Conservation (phyloP, 345 rosid species). For the Noccaea bulbosa region DNA sequence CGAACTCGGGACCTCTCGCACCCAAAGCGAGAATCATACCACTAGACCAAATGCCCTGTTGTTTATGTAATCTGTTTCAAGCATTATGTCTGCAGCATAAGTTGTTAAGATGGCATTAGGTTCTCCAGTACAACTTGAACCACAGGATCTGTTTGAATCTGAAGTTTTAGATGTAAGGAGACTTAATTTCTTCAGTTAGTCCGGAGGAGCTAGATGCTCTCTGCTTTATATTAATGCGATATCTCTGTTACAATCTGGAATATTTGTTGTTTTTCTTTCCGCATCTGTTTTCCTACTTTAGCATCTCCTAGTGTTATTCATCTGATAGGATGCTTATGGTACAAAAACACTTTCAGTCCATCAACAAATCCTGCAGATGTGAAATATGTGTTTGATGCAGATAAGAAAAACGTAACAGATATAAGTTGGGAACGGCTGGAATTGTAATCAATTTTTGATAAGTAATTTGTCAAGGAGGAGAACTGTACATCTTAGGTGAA, state of each 20-base stretch:
- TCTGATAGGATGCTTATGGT: constrained; percentile 57
- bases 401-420: not conserved
- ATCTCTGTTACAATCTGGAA: not conserved
- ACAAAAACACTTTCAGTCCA: constrained; percentile 56
- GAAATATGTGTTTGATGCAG: constrained; percentile 58
- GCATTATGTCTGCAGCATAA: too few relatives aligned
- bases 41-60: not conserved
- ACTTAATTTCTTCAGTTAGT: constrained; percentile 19
- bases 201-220: not conserved
- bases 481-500: constrained; percentile 57
- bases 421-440: not conserved
- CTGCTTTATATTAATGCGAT: not conserved
- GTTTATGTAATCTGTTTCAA: too few relatives aligned
- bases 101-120: not conserved
- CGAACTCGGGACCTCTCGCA: constrained; percentile 80
- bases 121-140: not conserved
- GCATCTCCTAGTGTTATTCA: constrained; percentile 74
- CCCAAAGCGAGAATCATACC: constrained; percentile 66
- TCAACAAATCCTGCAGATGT: constrained; percentile 66
- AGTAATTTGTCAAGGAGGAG: constrained; percentile 50
- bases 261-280: not conserved
- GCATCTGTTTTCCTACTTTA: constrained; percentile 43
- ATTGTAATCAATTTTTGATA: not conserved
- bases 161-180: not conserved
- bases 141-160: constrained; percentile 12